phyloP scores from a whole-genome alignment of 164 flowering plant genomes.

The Macadamia integrifolia region DNA sequence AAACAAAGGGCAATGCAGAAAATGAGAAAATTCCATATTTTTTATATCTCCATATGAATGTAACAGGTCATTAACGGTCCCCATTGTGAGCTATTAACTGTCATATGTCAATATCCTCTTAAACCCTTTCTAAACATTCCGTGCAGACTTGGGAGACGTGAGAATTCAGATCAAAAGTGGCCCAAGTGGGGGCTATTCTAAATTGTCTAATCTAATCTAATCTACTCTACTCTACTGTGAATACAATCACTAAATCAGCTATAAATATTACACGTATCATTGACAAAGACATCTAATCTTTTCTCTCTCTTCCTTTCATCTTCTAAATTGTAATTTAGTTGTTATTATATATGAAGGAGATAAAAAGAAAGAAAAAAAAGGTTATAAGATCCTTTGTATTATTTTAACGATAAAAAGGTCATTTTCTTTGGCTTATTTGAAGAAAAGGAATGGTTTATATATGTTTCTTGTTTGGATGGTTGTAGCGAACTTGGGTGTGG shows the following conservation, averaged over 20 bases:
- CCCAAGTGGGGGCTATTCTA: neutral
- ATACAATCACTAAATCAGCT: neutral
- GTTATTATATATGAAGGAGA: neutral
- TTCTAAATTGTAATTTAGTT: too few relatives aligned
- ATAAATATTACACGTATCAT: neutral
- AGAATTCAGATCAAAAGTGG: neutral
- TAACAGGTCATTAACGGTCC: too few relatives aligned
- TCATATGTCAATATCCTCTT: too few relatives aligned
- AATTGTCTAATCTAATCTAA: neutral
- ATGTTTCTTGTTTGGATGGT: constrained; percentile 15
- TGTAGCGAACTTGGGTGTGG: constrained; percentile 33
- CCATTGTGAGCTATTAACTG: too few relatives aligned
- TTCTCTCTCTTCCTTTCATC: too few relatives aligned
- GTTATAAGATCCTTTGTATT: neutral
- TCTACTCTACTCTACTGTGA: too few relatives aligned
- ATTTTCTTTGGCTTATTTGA: neutral
- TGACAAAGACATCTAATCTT: neutral
- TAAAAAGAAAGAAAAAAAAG: too few relatives aligned
- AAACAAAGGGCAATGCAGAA: too few relatives aligned
- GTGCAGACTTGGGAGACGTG: constrained; percentile 8
- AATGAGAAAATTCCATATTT: too few relatives aligned
- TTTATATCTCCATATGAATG: too few relatives aligned
- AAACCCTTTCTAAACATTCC: neutral
- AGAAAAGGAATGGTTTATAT: too few relatives aligned
- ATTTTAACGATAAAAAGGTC: neutral